Percentiles rank a stretch among this genome's conserved stretches.
Evolutionary conservation across 768 basidiomycete species (phyloP).

Genomic region (Mycena indigotica): DNA sequence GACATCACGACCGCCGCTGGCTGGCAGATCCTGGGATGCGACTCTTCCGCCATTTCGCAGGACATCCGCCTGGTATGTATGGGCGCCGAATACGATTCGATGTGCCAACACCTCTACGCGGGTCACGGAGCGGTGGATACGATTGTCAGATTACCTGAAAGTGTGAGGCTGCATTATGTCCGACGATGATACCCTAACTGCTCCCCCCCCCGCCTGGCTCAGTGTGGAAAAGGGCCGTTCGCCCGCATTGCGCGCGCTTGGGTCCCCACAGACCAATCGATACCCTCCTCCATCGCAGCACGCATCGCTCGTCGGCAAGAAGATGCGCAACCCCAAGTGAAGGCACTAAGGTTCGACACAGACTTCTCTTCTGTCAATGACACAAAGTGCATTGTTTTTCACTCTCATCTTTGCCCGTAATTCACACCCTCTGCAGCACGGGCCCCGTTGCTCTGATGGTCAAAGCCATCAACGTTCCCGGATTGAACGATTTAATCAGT

Average conservation of each 20-base stretch:
- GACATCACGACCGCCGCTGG: slow-evolving; percentile 18
- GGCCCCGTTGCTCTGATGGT: slow-evolving; percentile 13
- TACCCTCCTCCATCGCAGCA: slow-evolving; percentile 22
- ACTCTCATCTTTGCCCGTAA: neutral
- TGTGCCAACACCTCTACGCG: slow-evolving; percentile 15
- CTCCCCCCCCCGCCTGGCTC: neutral
- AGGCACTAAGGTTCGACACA: slow-evolving; percentile 32
- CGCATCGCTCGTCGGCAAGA: slow-evolving; percentile 25
- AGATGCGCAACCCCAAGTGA: slow-evolving; percentile 21
- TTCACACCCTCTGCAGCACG: neutral
- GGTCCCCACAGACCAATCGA: slow-evolving; percentile 33
- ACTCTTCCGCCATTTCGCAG: slow-evolving; percentile 13
- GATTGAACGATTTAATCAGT: neutral
- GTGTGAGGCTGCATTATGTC: slow-evolving; percentile 20
- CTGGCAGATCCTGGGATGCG: slow-evolving; percentile 18
- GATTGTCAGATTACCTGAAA: slow-evolving; percentile 36
- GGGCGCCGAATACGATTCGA: neutral
- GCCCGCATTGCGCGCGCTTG: slow-evolving; percentile 32
- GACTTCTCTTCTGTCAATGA: slow-evolving; percentile 27
- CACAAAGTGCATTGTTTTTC: slow-evolving; percentile 9
- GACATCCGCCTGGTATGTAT: slow-evolving; percentile 24
- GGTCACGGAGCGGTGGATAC: slow-evolving; percentile 32
- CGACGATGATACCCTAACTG: neutral
- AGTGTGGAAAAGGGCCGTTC: slow-evolving; percentile 29
- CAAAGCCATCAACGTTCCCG: slow-evolving; percentile 12